Evolutionary conservation across 139 green algal genomes (phyloP).

Genomic region (Astrephomene gubernaculifera): DNA sequence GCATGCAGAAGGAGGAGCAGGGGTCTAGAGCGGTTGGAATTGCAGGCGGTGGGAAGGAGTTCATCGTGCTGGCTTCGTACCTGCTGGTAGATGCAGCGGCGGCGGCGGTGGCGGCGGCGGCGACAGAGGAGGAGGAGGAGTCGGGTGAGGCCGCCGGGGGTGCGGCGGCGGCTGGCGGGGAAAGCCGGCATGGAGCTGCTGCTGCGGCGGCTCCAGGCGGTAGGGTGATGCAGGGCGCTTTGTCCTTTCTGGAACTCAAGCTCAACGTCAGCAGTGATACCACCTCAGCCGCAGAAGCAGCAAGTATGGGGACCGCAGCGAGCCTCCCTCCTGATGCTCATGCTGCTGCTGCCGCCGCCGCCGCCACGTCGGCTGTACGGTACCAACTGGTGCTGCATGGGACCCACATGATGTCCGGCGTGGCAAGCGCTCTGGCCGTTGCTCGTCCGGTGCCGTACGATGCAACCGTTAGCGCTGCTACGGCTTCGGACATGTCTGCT

Average conservation of each 20-base stretch:
- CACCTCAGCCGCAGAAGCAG: no score
- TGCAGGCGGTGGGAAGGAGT: conserved; percentile 8
- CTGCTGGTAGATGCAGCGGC: not conserved
- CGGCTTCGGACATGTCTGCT: not conserved
- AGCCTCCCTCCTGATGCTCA: no score
- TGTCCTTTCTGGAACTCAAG: conserved; percentile 51
- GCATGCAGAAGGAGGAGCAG: no score
- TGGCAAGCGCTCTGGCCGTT: not conserved
- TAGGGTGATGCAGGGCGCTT: conserved; percentile 15
- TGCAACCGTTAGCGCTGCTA: not conserved
- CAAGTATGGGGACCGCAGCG: no score
- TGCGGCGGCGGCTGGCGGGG: no score
- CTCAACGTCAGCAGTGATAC: no score
- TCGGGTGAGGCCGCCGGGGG: no score
- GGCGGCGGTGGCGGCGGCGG: not conserved
- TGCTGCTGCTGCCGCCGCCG: not conserved
- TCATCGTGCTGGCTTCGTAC: conserved; percentile 46
- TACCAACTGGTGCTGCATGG: conserved; percentile 29
- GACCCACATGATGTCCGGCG: not conserved
- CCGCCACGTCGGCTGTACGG: not conserved
- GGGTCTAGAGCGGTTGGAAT: no score
- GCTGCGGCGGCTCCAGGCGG: no score
- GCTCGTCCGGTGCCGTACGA: not conserved
- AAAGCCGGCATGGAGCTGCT: no score
- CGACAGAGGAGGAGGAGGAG: not conserved